Evolutionary conservation across 345 rosid species (phyloP).

Genomic region (Zanthoxylum bungeanum): DNA sequence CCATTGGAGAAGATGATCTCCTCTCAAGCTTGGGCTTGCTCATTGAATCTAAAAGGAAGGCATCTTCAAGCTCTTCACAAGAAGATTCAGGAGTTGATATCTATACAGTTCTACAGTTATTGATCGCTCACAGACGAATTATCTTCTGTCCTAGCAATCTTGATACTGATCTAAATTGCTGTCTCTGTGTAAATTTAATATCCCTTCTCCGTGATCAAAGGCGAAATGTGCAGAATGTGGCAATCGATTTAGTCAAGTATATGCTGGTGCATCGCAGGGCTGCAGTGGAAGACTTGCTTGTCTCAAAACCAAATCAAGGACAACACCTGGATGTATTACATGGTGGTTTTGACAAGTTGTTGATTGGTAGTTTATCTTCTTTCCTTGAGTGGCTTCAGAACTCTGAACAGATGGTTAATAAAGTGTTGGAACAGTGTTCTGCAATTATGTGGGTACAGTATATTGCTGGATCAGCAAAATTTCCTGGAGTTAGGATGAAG

Average conservation of each 20-base stretch:
- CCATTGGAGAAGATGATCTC: conserved; percentile 82
- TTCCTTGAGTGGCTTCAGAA: conserved; percentile 87
- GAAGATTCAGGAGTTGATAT: conserved; percentile 80
- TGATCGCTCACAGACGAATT: conserved; percentile 86
- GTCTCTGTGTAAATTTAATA: conserved; percentile 82
- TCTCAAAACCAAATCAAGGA: conserved; percentile 86
- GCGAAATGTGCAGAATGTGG: conserved; percentile 74
- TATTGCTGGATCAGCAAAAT: conserved; percentile 90
- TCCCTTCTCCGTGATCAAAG: conserved; percentile 82
- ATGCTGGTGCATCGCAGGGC: conserved; percentile 88
- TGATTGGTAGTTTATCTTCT: conserved; percentile 68
- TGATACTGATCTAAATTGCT: conserved; percentile 91
- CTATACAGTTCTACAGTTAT: conserved; percentile 76
- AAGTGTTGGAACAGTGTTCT: conserved; percentile 94
- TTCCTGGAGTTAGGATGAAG: conserved; percentile 94
- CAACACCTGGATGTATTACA: conserved; percentile 75
- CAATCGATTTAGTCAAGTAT: conserved; percentile 81
- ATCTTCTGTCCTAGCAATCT: conserved; percentile 94
- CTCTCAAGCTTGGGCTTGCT: conserved; percentile 76
- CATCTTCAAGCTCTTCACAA: conserved; percentile 38
- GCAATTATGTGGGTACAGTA: conserved; percentile 94
- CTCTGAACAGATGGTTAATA: conserved; percentile 73
- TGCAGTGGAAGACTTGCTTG: conserved; percentile 86
- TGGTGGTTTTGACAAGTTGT: conserved; percentile 91
- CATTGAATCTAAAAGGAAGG: conserved; percentile 63